These are phyloP conservation scores for Rhododendron henanense DNA, from an alignment of 148 eudicot species.

Conservation along the genomic window DNA sequence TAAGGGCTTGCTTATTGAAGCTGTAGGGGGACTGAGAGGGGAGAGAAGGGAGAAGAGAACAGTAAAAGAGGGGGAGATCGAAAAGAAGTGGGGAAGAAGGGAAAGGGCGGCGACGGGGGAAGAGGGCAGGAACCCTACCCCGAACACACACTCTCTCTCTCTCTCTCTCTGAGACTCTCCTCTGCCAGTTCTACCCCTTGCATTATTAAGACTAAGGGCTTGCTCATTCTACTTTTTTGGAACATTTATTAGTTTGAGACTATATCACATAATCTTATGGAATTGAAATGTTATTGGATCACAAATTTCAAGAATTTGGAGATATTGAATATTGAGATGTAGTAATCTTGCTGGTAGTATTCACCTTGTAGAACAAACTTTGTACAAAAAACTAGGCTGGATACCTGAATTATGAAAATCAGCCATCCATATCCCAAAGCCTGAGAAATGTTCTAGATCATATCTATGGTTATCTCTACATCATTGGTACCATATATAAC, in stretches of 20 bases:
- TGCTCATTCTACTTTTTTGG: not conserved
- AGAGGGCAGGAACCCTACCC: too few species aligned
- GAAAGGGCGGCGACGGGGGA: too few species aligned
- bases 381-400: not conserved
- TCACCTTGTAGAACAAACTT: not conserved
- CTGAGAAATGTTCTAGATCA: not conserved
- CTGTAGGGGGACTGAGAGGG: too few species aligned
- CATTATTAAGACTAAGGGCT: not conserved
- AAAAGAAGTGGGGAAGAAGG: too few species aligned
- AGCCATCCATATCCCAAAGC: not conserved
- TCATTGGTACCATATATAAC: not conserved
- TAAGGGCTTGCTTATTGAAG: too few species aligned
- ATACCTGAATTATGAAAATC: not conserved
- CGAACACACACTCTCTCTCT: too few species aligned
- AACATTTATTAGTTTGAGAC: not conserved
- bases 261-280: not conserved
- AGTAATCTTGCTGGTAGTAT: not conserved
- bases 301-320: not conserved
- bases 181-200: not conserved
- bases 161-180: too few species aligned
- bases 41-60: too few species aligned
- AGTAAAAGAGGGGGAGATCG: too few species aligned
- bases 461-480: not conserved
- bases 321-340: not conserved
- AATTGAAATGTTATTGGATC: not conserved